These are phyloP conservation scores for Yamadazyma conglobata DNA, from an alignment of 1,139 yeast genomes.

Conservation along the genomic window DNA sequence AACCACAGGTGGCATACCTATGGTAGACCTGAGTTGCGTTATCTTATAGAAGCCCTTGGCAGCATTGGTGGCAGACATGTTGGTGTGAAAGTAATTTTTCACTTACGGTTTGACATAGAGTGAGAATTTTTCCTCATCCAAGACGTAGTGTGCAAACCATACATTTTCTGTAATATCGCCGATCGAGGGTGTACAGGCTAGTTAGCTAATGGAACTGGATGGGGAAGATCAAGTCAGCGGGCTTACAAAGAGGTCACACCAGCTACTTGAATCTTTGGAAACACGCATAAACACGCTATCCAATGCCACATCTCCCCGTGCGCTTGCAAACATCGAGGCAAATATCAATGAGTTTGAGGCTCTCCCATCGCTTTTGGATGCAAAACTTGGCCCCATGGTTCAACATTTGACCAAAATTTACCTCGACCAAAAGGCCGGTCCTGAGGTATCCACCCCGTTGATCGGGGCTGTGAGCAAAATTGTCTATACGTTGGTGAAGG, in stretches of 20 bases:
- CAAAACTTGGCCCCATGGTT: conserved; percentile 31
- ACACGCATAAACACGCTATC: too few relatives aligned
- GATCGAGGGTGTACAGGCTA: too few relatives aligned
- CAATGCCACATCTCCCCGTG: too few relatives aligned
- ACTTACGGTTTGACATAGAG: background rate
- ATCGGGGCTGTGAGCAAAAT: conserved; percentile 24
- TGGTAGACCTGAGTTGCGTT: conserved; percentile 75
- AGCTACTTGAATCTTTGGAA: conserved; percentile 7
- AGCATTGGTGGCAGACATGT: conserved; percentile 14
- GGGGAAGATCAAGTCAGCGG: conserved; percentile 1
- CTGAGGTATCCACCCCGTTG: too few relatives aligned
- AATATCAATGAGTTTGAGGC: conserved; percentile 49
- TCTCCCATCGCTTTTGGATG: conserved; percentile 51
- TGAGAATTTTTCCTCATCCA: too few relatives aligned
- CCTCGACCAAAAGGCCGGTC: too few relatives aligned
- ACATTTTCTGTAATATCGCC: too few relatives aligned
- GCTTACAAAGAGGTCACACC: conserved; percentile 6
- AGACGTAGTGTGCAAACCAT: conserved; percentile 1
- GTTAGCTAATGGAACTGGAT: conserved; percentile 2
- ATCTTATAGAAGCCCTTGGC: conserved; percentile 48
- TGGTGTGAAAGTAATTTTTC: conserved; percentile 3
- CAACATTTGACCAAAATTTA: conserved; percentile 26
- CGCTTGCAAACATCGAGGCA: too few relatives aligned
- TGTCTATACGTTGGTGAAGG: conserved; percentile 59
- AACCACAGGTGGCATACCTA: conserved; percentile 74